phyloP scores from a whole-genome alignment of 2,329 filamentous ascomycete genomes.

The Cladophialophora bantiana region DNA sequence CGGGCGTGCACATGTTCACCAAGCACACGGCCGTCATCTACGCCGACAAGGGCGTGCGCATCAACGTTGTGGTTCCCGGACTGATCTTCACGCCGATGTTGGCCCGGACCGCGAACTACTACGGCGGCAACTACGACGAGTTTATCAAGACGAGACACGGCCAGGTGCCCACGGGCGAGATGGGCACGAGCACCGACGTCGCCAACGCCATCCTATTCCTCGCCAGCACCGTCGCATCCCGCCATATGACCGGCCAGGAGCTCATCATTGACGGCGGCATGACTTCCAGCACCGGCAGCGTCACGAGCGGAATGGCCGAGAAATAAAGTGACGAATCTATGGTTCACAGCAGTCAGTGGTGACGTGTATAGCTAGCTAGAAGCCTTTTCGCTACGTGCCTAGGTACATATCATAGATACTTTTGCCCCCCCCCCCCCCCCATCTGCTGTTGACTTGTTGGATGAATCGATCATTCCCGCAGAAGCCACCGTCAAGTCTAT shows the following conservation, averaged over 20 bases:
- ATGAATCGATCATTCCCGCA: no score
- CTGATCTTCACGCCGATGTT: constrained; percentile 64
- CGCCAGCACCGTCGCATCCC: constrained; percentile 40
- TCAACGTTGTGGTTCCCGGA: constrained; percentile 64
- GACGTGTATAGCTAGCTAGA: no score
- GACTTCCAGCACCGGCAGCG: constrained; percentile 40
- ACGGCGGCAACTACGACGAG: constrained; percentile 55
- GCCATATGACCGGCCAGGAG: constrained; percentile 47
- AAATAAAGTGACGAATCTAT: not conserved
- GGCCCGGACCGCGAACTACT: constrained; percentile 53
- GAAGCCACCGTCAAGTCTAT: not conserved
- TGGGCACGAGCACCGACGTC: constrained; percentile 47
- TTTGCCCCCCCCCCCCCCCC: no score
- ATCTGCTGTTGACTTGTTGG: no score
- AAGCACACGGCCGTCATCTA: constrained; percentile 58
- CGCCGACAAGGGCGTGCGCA: constrained; percentile 51
- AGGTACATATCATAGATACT: no score
- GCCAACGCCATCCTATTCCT: constrained; percentile 46
- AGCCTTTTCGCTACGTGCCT: no score
- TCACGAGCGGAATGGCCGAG: not conserved
- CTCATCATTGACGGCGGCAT: constrained; percentile 49
- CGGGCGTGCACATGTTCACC: constrained; percentile 60
- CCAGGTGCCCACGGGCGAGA: constrained; percentile 51
- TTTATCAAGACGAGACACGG: constrained; percentile 60
- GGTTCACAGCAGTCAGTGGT: no score